phyloP scores from a whole-genome alignment of 2,329 filamentous ascomycete genomes.

The Colletotrichum lindemuthianum region DNA sequence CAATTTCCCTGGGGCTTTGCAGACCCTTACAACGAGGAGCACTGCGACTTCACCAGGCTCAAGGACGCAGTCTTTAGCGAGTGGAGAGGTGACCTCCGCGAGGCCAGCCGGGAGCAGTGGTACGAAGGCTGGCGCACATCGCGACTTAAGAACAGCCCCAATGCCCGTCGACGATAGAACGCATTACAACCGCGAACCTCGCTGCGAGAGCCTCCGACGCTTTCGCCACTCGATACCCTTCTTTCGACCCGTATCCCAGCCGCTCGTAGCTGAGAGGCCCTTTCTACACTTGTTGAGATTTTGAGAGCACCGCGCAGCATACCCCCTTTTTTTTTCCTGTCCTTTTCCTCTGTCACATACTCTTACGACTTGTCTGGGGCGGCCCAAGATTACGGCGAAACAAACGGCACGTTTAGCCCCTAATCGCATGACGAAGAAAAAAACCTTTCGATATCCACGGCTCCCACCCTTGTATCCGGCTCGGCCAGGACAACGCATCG shows the following conservation, averaged over 20 bases:
- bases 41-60: conserved; percentile 92
- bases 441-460: conserved; percentile 29
- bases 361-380: conserved; percentile 36
- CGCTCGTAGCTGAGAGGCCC: conserved; percentile 6
- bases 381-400: conserved; percentile 20
- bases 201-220: conserved; percentile 1
- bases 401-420: conserved; percentile 10
- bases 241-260: conserved; percentile 25
- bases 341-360: conserved; percentile 35
- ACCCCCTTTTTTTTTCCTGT: conserved; percentile 42
- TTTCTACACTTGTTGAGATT: conserved; percentile 38
- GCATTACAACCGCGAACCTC: not conserved
- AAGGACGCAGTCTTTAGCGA: conserved; percentile 94
- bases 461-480: conserved; percentile 1
- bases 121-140: conserved; percentile 94
- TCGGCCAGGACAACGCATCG: conserved; percentile 2
- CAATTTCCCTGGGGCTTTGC: conserved; percentile 98
- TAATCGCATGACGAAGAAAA: conserved; percentile 18
- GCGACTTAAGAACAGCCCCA: conserved; percentile 66
- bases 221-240: conserved; percentile 29
- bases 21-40: conserved; percentile 87
- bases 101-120: conserved; percentile 91
- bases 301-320: conserved; percentile 47
- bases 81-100: conserved; percentile 90
- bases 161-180: conserved; percentile 47